Conservation (phyloP, 140 eudicot species). For the Ambrosia hybrid region DNA sequence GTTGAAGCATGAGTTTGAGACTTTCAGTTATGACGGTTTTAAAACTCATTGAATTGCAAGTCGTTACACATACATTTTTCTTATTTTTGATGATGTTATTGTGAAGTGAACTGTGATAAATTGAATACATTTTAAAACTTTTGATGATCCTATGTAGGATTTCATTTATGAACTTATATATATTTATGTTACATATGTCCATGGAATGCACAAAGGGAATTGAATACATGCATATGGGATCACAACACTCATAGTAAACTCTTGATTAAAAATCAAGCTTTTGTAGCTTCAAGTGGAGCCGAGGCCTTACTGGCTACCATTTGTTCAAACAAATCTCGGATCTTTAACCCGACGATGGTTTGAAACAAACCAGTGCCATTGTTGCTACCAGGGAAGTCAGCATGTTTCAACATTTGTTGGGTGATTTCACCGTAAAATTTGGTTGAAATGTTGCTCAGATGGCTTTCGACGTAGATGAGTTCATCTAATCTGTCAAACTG, state of each 20-base stretch:
- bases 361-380: slow-evolving; percentile 93
- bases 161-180: slow-evolving; percentile 25
- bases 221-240: slow-evolving; percentile 38
- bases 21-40: slow-evolving; percentile 4
- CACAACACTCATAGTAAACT: slow-evolving; percentile 7
- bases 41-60: not conserved
- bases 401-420: slow-evolving; percentile 86
- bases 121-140: no score
- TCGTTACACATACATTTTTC: not conserved
- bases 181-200: slow-evolving; percentile 46
- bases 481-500: slow-evolving; percentile 91
- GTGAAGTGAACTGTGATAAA: no score
- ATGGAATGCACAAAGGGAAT: slow-evolving; percentile 37
- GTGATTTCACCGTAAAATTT: slow-evolving; percentile 93
- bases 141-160: not conserved
- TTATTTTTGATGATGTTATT: not conserved
- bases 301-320: slow-evolving; percentile 44
- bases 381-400: slow-evolving; percentile 91
- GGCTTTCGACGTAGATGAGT: slow-evolving; percentile 85
- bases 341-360: slow-evolving; percentile 80
- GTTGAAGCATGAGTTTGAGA: not conserved
- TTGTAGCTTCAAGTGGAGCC: slow-evolving; percentile 56
- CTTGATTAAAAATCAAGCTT: slow-evolving; percentile 42
- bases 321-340: slow-evolving; percentile 90
- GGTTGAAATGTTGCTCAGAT: slow-evolving; percentile 81